Evolutionary conservation across 2,329 filamentous ascomycete genomes (phyloP).

Genomic region (Lachnellula suecica): DNA sequence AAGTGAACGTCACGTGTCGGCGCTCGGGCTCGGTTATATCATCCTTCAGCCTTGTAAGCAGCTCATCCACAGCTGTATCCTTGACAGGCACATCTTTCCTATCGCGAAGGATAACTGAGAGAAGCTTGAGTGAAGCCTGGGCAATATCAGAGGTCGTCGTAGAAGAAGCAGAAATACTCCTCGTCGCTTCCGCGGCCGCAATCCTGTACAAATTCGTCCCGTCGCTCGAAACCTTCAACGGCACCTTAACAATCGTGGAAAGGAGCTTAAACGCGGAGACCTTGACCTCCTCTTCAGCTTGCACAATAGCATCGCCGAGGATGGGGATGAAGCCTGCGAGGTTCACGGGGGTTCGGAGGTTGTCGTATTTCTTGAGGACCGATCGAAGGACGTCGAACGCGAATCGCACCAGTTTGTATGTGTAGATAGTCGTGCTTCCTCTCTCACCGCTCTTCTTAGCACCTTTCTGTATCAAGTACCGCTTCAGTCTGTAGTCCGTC

Average conservation of each 20-base stretch:
- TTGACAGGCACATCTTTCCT: slow-evolving; percentile 73
- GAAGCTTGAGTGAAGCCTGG: slow-evolving; percentile 84
- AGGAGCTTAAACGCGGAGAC: slow-evolving; percentile 84
- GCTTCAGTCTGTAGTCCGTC: slow-evolving; percentile 61
- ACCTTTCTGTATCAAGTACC: slow-evolving; percentile 79
- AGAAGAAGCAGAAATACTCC: slow-evolving; percentile 72
- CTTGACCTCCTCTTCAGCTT: slow-evolving; percentile 89
- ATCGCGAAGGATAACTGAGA: slow-evolving; percentile 83
- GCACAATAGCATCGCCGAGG: slow-evolving; percentile 81
- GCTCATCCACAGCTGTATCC: slow-evolving; percentile 77
- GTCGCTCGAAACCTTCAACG: slow-evolving; percentile 67
- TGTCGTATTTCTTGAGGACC: slow-evolving; percentile 82
- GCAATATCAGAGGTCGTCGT: slow-evolving; percentile 81
- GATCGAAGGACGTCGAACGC: slow-evolving; percentile 83
- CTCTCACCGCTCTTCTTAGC: slow-evolving; percentile 73
- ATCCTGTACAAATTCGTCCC: slow-evolving; percentile 63
- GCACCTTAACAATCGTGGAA: slow-evolving; percentile 80
- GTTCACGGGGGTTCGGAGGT: slow-evolving; percentile 75
- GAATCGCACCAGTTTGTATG: slow-evolving; percentile 86
- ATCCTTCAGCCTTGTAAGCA: slow-evolving; percentile 78
- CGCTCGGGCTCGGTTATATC: slow-evolving; percentile 92
- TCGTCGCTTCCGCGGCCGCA: slow-evolving; percentile 82
- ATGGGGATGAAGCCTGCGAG: slow-evolving; percentile 84
- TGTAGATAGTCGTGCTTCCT: slow-evolving; percentile 73
- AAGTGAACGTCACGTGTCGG: slow-evolving; percentile 92